Evolutionary conservation across 305 asterid genomes (phyloP), one percentile per base, ranked within the genome.

Genomic region (Euphrasia arctica): DNA sequence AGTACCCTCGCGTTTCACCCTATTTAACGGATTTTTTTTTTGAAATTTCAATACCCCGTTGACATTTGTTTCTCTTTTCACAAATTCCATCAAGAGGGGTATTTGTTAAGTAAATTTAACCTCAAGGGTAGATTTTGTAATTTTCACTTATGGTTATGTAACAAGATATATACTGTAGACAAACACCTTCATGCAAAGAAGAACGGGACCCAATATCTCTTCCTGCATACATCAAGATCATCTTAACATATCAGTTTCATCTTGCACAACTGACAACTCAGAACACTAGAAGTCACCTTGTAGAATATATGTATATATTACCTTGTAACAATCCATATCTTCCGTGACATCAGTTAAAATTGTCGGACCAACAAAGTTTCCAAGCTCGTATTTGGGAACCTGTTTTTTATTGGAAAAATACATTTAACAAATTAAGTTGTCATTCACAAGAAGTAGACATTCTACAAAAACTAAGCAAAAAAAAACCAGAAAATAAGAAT

Each of bases 361-460:
- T 2, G 95, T 80, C 43, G 96, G 95, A 62, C 97, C 95, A 68
- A 90, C 77, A 71, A 90, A 90, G 77, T 88, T 90, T 62, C 97
- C 96, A 75, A 79, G 73, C 74, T 82, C 91, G 47, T 80, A 84
- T 57, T 80, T 82, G 41, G 96, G 82, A 63, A 90, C 89, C 97
- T 88, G 61, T 72, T 68, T 60, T 68, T 65, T 31, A 67, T 67
- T 63, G 69, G 11, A 70, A 31, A 70, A 56, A 5, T 49, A 15
- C 52, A 29, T 62, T 63, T 55, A 55, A 52, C 60, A 68, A 32
- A 65, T 70, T 65, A 51, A 65, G 42, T 56, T 15, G 6, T 27
- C 60, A 39, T 52, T 65, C 68, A 58, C 15, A 63, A 70, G 48
- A n/a, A n/a, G 22, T 45, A 48, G 70, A 63, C n/a, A 54, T 9